Evolutionary conservation across 805 yeast species (phyloP), one percentile per base, ranked within the genome.

Genomic region (Kodamaea lidongshanica): DNA sequence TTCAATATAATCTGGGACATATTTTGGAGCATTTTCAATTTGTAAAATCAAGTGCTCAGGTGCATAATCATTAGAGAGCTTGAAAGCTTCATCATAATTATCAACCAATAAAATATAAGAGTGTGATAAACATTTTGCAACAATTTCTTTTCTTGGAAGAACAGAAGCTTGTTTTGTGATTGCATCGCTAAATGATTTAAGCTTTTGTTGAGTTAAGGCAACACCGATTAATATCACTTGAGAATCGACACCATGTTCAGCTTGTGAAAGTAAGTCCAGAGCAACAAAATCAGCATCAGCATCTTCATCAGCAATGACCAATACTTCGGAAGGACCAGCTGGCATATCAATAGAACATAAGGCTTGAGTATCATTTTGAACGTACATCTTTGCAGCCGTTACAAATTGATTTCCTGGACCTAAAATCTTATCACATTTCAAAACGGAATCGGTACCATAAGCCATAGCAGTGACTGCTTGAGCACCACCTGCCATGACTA

Each of bases 331-430:
- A 16, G 99, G 99, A 7, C 99, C 99, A 15, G 99, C 99, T 28
- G 99, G 99, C 97, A 92, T 89, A 58, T 92, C 99, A 45, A 92
- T 92, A 11, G 95, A 83, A 53, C 96, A 92, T 50, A 88, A 65
- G 6, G 98, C 97, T 40, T 79, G 80, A 1, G 96, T 83, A 52
- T 92, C 98, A 50, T 92, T 94, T 48, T 89, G 92, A 30, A 94
- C 92, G 53, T 81, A 66, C 99, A 92, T 92, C 69, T 92, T 92
- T 24, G 98, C 99, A 24, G 98, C 97, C 12, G 99, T 92, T 31
- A 92, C 99, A 55, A 92, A 92, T 65, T 92, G 99, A 64, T 92
- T 92, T 38, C 99, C 99, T 14, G 99, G 99, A 27, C 99, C 99
- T 56, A 92, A 70, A 39, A 92, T 88, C 70, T 92, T 92, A 61